Evolutionary conservation across 2,329 filamentous ascomycete genomes (phyloP).

Genomic region (Exophiala phaeomuriformis): DNA sequence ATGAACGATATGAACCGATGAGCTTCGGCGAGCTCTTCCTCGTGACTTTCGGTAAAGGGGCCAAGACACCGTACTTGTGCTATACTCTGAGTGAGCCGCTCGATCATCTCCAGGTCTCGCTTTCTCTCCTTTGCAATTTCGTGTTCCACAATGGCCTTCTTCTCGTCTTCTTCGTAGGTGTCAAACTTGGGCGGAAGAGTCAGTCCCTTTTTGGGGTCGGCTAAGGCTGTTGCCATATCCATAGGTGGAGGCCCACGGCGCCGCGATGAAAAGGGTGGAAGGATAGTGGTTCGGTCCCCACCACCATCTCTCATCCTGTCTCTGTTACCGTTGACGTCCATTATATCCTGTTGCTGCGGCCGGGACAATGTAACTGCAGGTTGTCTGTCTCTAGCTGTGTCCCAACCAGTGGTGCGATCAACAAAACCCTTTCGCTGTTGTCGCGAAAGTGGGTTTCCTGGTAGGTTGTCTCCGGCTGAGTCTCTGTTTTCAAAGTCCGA

Average conservation of each 20-base stretch:
- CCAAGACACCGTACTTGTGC: slow-evolving; percentile 14
- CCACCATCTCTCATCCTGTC: too few species aligned
- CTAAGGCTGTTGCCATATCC: not conserved
- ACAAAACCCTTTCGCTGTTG: too few species aligned
- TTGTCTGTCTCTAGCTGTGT: too few species aligned
- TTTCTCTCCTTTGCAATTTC: slow-evolving; percentile 20
- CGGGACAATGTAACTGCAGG: too few species aligned
- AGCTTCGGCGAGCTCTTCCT: slow-evolving; percentile 17
- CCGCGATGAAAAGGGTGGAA: too few species aligned
- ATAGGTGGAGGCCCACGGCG: not conserved
- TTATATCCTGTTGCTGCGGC: too few species aligned
- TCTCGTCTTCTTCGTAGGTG: slow-evolving; percentile 5
- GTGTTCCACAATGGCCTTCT: slow-evolving; percentile 12
- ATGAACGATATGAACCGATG: slow-evolving; percentile 15
- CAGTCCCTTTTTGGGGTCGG: not conserved
- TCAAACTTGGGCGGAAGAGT: slow-evolving; percentile 12
- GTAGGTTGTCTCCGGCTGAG: too few species aligned
- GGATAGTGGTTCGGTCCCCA: too few species aligned
- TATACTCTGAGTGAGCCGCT: slow-evolving; percentile 8
- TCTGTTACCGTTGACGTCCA: too few species aligned
- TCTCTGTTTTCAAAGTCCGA: too few species aligned
- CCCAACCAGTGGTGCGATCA: too few species aligned
- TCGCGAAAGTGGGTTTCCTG: too few species aligned
- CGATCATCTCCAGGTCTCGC: slow-evolving; percentile 17
- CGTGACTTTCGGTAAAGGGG: slow-evolving; percentile 8